Evolutionary conservation across 306 rosid species (phyloP), one percentile per base, ranked within the genome.

Genomic region (Vachellia pachyceras): DNA sequence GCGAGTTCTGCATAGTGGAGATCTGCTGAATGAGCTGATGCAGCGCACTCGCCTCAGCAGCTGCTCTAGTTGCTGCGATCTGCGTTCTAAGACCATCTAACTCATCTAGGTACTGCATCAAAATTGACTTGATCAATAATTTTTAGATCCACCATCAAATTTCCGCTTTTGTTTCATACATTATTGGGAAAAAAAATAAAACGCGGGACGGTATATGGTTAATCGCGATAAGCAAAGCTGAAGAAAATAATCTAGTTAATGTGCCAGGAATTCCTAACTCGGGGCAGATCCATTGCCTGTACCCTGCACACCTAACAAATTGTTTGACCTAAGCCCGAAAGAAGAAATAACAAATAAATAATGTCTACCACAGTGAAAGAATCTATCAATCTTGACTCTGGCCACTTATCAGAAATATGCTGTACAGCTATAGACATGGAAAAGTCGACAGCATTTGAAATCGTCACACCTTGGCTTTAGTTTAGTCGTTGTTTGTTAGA

Each of bases 31-130:
- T 88, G 89, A 80, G 98, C 97, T 23, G 96, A 91, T 49, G 91
- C 96, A 75, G 92, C 92, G 92, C 92, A 84, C 97, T 90, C 45
- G 97, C 91, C 71, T 95, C 98, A 2, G 92, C 94, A 57, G 91
- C 90, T 73, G 88, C 94, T 83, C 84, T 93, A 20, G 97, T 84
- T 50, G 88, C 81, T 68, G 86, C 86, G 78, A 93, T 92, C 82
- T 90, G 92, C 13, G 81, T 81, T 84, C 91, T 86, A 57, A 91
- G 86, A 87, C 78, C 96, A 84, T 90, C 98, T 88, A 95, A 83
- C 82, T 93, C 97, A 72, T 84, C 71, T 69, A 91, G 87, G 75
- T 85, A 87, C 99, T 95, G 95, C 78, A 86, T 75, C 79, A 45
- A 67, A 25, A 58, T 75, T 49, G 55, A 18, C 9, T 40, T 7